These are phyloP conservation scores for Silene noctiflora DNA, from an alignment of 179 eudicot species.

Conservation along the genomic window DNA sequence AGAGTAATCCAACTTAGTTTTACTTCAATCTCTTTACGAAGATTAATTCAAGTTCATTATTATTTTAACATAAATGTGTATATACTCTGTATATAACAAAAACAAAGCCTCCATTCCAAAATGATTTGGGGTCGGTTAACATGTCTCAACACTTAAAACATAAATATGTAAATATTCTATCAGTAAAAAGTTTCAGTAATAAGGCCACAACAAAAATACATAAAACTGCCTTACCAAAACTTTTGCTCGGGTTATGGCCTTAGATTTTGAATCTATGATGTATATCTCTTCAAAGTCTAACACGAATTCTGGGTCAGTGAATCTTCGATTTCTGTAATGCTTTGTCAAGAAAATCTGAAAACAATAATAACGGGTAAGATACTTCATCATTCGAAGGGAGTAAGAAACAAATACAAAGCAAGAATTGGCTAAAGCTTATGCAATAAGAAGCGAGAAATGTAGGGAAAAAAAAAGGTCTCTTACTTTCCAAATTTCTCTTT, in stretches of 20 bases:
- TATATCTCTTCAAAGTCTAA: constrained; percentile 96
- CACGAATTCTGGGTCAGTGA: constrained; percentile 75
- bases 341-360: constrained; percentile 85
- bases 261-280: constrained; percentile 86
- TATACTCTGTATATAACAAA: too few relatives aligned
- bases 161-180: too few relatives aligned
- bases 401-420: background rate
- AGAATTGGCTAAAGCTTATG: background rate
- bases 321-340: constrained; percentile 83
- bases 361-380: background rate
- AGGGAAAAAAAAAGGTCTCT: background rate
- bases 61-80: too few relatives aligned
- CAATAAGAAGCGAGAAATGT: constrained; percentile 11
- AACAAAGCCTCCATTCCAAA: too few relatives aligned
- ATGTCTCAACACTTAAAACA: background rate
- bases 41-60: too few relatives aligned
- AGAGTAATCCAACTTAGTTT: too few relatives aligned
- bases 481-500: constrained; percentile 79
- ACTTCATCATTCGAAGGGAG: background rate
- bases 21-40: too few relatives aligned
- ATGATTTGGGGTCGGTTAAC: background rate
- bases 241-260: constrained; percentile 82
- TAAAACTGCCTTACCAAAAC: constrained; percentile 59
- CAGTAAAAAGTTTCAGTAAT: background rate
- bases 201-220: background rate